Conservation (phyloP, 108 stramenopile genomes). For the Nitzschia putrida region DNA sequence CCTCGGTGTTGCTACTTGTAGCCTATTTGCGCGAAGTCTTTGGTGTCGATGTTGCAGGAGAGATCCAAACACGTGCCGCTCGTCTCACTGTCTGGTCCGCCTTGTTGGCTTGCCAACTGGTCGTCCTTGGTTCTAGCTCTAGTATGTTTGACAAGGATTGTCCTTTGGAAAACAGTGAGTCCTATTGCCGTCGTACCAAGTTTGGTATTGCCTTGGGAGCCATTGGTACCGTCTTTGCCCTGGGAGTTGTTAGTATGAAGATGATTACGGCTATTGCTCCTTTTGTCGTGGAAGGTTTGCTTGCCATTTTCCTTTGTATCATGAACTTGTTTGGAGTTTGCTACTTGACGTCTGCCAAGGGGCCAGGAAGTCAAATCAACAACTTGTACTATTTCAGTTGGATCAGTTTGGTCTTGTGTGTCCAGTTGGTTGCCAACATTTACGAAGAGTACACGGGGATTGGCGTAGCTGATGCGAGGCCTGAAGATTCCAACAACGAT, state of each 20-base stretch:
- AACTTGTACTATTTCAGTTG: conserved; percentile 85
- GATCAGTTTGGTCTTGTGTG: conserved; percentile 40
- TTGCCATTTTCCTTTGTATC: conserved; percentile 53
- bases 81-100: conserved; percentile 67
- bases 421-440: conserved; percentile 34
- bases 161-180: conserved; percentile 8
- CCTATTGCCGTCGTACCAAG: conserved; percentile 66
- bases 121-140: conserved; percentile 79
- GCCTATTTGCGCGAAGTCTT: conserved; percentile 56
- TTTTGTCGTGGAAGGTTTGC: conserved; percentile 60
- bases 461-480: neutral
- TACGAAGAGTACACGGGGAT: conserved; percentile 37
- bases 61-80: conserved; percentile 54
- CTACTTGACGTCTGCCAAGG: conserved; percentile 60
- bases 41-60: conserved; percentile 72
- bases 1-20: conserved; percentile 54
- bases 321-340: conserved; percentile 53
- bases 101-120: conserved; percentile 58
- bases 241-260: conserved; percentile 65
- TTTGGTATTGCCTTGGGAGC: conserved; percentile 70
- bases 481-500: conserved; percentile 12
- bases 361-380: conserved; percentile 70
- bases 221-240: conserved; percentile 50
- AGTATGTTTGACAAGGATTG: conserved; percentile 75
- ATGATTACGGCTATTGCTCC: conserved; percentile 54